Conservation (phyloP, 2,329 filamentous ascomycete genomes). For the Metarhizium rileyi region DNA sequence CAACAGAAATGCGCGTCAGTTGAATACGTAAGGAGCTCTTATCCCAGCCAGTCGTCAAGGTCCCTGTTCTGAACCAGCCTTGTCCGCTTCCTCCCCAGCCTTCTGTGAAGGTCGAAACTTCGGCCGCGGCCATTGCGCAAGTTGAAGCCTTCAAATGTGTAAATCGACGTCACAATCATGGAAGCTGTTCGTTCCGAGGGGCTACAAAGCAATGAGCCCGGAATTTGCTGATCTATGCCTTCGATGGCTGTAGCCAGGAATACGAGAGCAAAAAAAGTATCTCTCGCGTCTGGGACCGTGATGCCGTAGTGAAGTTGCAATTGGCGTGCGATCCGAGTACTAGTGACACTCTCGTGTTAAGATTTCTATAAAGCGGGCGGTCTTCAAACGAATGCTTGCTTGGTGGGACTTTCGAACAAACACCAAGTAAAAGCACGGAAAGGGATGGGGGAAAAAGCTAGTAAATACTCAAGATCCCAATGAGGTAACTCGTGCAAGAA, state of each 20-base stretch:
- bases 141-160: constrained; percentile 33
- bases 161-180: constrained; percentile 40
- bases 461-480: not conserved
- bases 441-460: not conserved
- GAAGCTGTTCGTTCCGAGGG: constrained; percentile 27
- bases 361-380: not conserved
- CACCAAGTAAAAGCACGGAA: not conserved
- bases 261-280: not conserved
- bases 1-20: constrained; percentile 28
- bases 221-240: constrained; percentile 5
- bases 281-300: not conserved
- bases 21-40: constrained; percentile 21
- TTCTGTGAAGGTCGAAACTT: constrained; percentile 34
- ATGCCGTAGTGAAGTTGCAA: not conserved
- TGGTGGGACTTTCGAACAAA: not conserved
- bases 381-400: not conserved
- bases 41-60: constrained; percentile 20
- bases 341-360: not conserved
- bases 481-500: constrained; percentile 2
- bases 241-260: constrained; percentile 6
- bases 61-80: constrained; percentile 25
- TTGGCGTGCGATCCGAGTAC: not conserved
- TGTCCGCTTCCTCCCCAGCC: constrained; percentile 31
- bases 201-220: constrained; percentile 4
- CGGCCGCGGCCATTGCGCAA: constrained; percentile 45